A percentile compares a stretch with the other conserved stretches of the same genome.
Conservation (phyloP, 495 filamentous ascomycete species). For the Aspergillus sclerotioniger region DNA sequence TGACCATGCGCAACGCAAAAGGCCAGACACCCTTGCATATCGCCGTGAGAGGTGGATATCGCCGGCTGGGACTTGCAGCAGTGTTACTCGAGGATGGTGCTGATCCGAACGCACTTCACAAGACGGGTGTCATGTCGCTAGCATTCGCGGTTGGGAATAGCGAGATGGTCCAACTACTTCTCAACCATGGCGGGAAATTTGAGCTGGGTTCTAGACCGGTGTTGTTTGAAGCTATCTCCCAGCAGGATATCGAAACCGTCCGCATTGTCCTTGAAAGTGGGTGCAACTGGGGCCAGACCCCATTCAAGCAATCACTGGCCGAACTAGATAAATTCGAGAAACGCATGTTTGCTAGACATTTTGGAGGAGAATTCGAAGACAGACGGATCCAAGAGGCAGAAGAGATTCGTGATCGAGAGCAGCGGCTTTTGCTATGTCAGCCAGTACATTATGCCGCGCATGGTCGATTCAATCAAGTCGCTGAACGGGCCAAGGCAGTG, state of each 20-base stretch:
- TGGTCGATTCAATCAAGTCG: slow-evolving; percentile 18
- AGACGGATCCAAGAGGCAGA: background rate
- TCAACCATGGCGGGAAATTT: slow-evolving; percentile 16
- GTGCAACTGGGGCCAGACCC: background rate
- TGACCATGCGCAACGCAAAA: slow-evolving; percentile 29
- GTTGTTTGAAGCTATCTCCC: slow-evolving; percentile 6
- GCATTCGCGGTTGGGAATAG: slow-evolving; percentile 16
- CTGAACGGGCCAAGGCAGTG: slow-evolving; percentile 16
- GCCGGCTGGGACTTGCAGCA: slow-evolving; percentile 23
- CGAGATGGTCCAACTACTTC: slow-evolving; percentile 16
- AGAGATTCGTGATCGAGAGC: background rate
- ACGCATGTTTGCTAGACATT: too few relatives aligned
- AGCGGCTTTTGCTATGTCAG: background rate
- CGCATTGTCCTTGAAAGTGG: slow-evolving; percentile 1
- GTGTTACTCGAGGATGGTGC: slow-evolving; percentile 36
- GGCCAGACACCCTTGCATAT: slow-evolving; percentile 41
- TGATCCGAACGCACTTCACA: slow-evolving; percentile 34
- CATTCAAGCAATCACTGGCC: background rate
- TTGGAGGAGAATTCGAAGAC: too few relatives aligned
- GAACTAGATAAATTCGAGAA: background rate
- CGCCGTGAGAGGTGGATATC: slow-evolving; percentile 25
- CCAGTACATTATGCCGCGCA: slow-evolving; percentile 2
- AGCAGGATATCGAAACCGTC: slow-evolving; percentile 11
- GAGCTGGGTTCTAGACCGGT: background rate
- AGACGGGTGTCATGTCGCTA: slow-evolving; percentile 20